Conservation (phyloP, 2,329 filamentous ascomycete species). For the Fusarium sulawesiense region DNA sequence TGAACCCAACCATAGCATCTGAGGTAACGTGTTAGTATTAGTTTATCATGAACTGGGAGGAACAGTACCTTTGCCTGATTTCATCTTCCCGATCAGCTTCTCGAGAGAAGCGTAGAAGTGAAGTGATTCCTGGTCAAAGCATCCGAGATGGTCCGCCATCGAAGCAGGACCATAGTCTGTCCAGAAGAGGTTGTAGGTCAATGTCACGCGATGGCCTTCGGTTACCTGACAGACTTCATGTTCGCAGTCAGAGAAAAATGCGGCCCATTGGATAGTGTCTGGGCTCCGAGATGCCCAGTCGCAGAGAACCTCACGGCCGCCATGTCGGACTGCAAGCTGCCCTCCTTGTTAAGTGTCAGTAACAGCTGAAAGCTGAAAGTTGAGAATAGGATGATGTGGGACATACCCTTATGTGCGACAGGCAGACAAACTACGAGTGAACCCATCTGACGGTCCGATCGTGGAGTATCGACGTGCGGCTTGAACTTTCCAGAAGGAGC, state of each 20-base stretch:
- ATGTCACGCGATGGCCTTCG: slow-evolving; percentile 59
- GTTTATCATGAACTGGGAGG: rapidly evolving
- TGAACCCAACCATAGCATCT: slow-evolving; percentile 59
- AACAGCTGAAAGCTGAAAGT: too few species aligned
- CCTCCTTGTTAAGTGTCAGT: slow-evolving; percentile 49
- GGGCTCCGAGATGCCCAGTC: slow-evolving; percentile 53
- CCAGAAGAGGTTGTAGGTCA: slow-evolving; percentile 69
- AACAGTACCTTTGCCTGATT: neutral
- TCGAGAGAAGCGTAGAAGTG: slow-evolving; percentile 14
- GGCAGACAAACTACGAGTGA: slow-evolving; percentile 65
- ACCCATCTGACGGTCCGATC: slow-evolving; percentile 60
- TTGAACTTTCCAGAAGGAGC: slow-evolving; percentile 63
- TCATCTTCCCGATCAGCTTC: neutral
- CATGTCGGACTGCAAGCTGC: slow-evolving; percentile 56
- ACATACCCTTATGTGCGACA: slow-evolving; percentile 36
- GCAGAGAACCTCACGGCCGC: slow-evolving; percentile 50
- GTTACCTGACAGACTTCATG: slow-evolving; percentile 64
- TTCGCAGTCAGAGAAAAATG: slow-evolving; percentile 65
- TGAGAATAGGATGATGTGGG: neutral
- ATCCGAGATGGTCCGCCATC: slow-evolving; percentile 26
- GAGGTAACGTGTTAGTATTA: neutral
- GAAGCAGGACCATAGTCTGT: slow-evolving; percentile 45
- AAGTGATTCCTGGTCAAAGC: slow-evolving; percentile 27
- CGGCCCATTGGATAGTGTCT: slow-evolving; percentile 56
- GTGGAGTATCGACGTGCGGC: slow-evolving; percentile 65